Percentiles rank a stretch among this genome's conserved stretches.
Conservation (phyloP, 1,284 basidiomycete species). For the Papiliotrema terrestris region DNA sequence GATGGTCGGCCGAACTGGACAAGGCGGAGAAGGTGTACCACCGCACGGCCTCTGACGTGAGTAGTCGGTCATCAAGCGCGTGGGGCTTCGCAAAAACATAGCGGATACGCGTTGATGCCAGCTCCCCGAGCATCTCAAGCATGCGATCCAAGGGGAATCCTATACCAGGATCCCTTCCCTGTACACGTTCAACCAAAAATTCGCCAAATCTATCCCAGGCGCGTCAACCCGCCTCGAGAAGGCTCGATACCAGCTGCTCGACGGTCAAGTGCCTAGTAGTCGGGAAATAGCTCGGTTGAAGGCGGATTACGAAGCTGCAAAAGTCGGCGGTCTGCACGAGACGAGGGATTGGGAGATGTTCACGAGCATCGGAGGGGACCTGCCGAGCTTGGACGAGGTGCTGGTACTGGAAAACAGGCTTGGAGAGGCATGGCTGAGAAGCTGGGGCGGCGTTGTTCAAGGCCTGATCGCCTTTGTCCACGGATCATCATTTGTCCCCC, state of each 20-base stretch:
- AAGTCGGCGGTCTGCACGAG: slow-evolving; percentile 7
- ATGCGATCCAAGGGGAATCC: slow-evolving; percentile 34
- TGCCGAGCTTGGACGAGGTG: slow-evolving; percentile 11
- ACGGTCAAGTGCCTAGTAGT: neutral
- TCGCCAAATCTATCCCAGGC: slow-evolving; percentile 20
- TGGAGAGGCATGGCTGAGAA: slow-evolving; percentile 12
- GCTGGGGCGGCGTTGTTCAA: slow-evolving; percentile 7
- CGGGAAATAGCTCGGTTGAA: neutral
- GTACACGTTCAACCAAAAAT: slow-evolving; percentile 15
- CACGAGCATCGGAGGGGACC: slow-evolving; percentile 17
- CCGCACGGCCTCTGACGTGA: slow-evolving; percentile 26
- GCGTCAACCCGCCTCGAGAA: slow-evolving; percentile 23
- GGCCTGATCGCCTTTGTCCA: neutral
- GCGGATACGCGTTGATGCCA: slow-evolving; percentile 4
- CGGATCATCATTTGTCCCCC: neutral
- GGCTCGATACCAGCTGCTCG: slow-evolving; percentile 11
- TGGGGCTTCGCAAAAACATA: too few relatives aligned
- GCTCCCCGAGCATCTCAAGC: slow-evolving; percentile 38
- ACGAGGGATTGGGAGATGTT: slow-evolving; percentile 30
- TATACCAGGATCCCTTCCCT: slow-evolving; percentile 35
- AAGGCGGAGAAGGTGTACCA: slow-evolving; percentile 31
- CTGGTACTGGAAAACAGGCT: slow-evolving; percentile 6
- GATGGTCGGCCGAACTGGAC: slow-evolving; percentile 16
- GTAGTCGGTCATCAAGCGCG: slow-evolving; percentile 1
- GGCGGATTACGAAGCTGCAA: neutral